A percentile compares a stretch with the other conserved stretches of the same genome.
Evolutionary conservation across 805 yeast species (phyloP).

Genomic region (Cyberlindnera samutprakarnensis): DNA sequence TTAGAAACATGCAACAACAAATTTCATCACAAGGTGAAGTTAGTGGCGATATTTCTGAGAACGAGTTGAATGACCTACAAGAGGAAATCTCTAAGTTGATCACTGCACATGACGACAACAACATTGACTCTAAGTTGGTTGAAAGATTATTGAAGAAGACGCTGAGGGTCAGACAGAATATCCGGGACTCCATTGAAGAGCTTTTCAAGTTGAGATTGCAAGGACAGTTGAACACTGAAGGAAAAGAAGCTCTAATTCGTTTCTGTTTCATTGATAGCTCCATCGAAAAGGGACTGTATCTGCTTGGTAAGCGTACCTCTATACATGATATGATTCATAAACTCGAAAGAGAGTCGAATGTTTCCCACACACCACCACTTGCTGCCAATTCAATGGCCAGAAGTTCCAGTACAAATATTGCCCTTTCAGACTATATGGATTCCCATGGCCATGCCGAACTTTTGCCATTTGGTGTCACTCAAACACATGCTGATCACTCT

Average conservation of each 20-base stretch:
- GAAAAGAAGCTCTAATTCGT: conserved; percentile 71
- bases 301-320: conserved; percentile 25
- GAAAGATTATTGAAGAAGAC: conserved; percentile 32
- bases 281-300: conserved; percentile 43
- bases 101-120: conserved; percentile 23
- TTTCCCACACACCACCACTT: conserved; percentile 1
- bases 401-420: conserved; percentile 13
- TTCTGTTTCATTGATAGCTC: conserved; percentile 67
- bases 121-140: conserved; percentile 21
- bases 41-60: background rate
- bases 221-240: conserved; percentile 54
- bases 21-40: conserved; percentile 22
- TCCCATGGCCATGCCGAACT: conserved; percentile 27
- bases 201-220: conserved; percentile 50
- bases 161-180: conserved; percentile 27
- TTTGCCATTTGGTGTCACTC: conserved; percentile 29
- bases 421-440: conserved; percentile 20
- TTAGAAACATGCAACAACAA: conserved; percentile 70
- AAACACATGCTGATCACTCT: conserved; percentile 15
- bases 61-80: conserved; percentile 53
- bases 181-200: conserved; percentile 46
- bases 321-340: conserved; percentile 5
- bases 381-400: conserved; percentile 8
- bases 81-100: conserved; percentile 34
- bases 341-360: conserved; percentile 1